These are phyloP conservation scores for Austroboletus niveus DNA, from an alignment of 1,284 basidiomycete genomes.

Conservation along the genomic window DNA sequence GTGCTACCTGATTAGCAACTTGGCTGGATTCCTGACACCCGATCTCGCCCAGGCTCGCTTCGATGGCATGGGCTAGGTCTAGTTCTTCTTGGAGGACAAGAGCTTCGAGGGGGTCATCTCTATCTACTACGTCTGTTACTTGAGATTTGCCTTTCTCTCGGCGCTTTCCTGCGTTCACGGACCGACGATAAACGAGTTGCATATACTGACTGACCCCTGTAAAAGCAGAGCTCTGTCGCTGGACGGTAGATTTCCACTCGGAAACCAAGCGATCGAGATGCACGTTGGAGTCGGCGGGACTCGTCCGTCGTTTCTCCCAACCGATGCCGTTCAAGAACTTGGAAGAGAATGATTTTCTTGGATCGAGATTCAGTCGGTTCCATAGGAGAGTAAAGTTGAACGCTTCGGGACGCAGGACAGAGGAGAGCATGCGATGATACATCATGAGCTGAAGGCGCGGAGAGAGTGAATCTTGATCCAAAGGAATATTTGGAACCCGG, in stretches of 20 bases:
- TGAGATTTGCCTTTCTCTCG: constrained; percentile 1
- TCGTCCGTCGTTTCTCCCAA: constrained; percentile 38
- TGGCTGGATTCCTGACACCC: constrained; percentile 29
- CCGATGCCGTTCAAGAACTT: constrained; percentile 53
- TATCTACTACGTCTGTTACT: constrained; percentile 9
- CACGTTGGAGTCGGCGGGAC: constrained; percentile 10
- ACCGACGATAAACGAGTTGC: constrained; percentile 30
- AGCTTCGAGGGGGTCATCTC: constrained; percentile 20
- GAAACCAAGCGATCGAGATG: constrained; percentile 34
- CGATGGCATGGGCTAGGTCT: constrained; percentile 71
- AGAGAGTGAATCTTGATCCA: constrained; percentile 57
- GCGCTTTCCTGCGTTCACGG: constrained; percentile 4
- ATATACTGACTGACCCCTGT: constrained; percentile 24
- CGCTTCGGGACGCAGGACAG: constrained; percentile 43
- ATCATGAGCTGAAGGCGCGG: constrained; percentile 83
- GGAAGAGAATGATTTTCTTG: constrained; percentile 48
- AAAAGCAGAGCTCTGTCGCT: constrained; percentile 9
- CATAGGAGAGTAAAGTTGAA: constrained; percentile 61
- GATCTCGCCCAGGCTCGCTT: constrained; percentile 54
- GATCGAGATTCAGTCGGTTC: constrained; percentile 47
- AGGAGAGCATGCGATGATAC: constrained; percentile 71
- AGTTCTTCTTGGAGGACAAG: constrained; percentile 34
- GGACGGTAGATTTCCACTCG: constrained; percentile 32
- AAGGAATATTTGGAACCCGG: constrained; percentile 50
- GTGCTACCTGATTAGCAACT: constrained; percentile 8